phyloP scores from a whole-genome alignment of 345 rosid genomes.

The Moricandia moricandioides region DNA sequence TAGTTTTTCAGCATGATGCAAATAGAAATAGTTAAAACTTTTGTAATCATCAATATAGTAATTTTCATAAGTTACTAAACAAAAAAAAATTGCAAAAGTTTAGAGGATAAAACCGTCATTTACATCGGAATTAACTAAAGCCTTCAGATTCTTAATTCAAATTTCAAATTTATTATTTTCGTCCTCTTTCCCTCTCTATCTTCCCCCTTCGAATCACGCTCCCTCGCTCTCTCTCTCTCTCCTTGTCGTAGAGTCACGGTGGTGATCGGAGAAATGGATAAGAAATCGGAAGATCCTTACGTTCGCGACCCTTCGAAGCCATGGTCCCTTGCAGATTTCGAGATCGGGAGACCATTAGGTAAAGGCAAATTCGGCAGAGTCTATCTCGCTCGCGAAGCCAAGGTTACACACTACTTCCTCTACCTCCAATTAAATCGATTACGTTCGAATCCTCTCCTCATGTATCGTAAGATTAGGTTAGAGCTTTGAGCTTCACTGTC shows the following conservation, averaged over 20 bases:
- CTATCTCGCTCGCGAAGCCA: constrained; percentile 76
- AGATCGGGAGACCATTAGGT: constrained; percentile 89
- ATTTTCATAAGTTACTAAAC: background rate
- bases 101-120: background rate
- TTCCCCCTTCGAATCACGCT: background rate
- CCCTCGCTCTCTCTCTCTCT: background rate
- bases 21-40: background rate
- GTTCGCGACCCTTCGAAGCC: constrained; percentile 19
- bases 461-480: background rate
- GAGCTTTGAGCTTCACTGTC: background rate
- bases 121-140: background rate
- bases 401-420: constrained; percentile 44
- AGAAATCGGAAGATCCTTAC: constrained; percentile 6
- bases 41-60: background rate
- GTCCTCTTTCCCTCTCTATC: background rate
- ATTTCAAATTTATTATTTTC: background rate
- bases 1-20: background rate
- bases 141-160: constrained; percentile 1
- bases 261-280: constrained; percentile 19
- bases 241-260: background rate
- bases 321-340: constrained; percentile 79
- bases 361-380: constrained; percentile 91
- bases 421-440: background rate
- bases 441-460: background rate
- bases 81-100: background rate